These are phyloP conservation scores for Penicillium bialowiezense DNA, from an alignment of 495 filamentous ascomycete species.

Conservation along the genomic window DNA sequence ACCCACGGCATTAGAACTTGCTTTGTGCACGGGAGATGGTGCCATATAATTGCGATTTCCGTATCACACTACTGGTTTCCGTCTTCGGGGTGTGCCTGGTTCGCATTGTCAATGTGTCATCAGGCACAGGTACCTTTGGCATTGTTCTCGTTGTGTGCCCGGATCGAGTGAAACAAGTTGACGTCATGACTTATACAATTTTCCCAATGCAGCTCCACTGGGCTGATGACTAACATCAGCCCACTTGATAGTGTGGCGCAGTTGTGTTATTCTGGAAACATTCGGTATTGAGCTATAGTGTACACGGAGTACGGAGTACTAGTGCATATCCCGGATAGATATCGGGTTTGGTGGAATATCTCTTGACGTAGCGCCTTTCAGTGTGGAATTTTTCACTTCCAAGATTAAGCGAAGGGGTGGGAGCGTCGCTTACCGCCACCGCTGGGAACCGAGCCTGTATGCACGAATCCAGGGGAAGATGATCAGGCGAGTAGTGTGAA, in stretches of 20 bases:
- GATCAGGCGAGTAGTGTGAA: background rate
- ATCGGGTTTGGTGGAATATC: background rate
- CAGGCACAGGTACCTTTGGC: conserved; percentile 8
- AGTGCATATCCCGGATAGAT: too few relatives aligned
- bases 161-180: conserved; percentile 20
- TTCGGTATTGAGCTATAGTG: conserved; percentile 4
- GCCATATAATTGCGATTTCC: background rate
- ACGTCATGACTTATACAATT: conserved; percentile 23
- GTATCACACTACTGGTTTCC: background rate
- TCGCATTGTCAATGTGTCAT: conserved; percentile 9
- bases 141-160: conserved; percentile 3
- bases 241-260: conserved; percentile 20
- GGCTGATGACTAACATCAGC: conserved; percentile 10
- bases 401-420: background rate
- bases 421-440: background rate
- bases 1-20: too few relatives aligned
- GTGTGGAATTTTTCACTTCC: background rate
- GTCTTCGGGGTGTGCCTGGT: conserved; percentile 2
- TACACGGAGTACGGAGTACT: too few relatives aligned
- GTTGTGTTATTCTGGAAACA: conserved; percentile 1
- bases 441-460: background rate
- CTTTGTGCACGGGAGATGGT: background rate
- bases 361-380: background rate
- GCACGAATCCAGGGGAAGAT: background rate
- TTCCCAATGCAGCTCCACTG: conserved; percentile 5